These are phyloP conservation scores for Cercospora sesami DNA, from an alignment of 2,329 filamentous ascomycete genomes.

Conservation along the genomic window DNA sequence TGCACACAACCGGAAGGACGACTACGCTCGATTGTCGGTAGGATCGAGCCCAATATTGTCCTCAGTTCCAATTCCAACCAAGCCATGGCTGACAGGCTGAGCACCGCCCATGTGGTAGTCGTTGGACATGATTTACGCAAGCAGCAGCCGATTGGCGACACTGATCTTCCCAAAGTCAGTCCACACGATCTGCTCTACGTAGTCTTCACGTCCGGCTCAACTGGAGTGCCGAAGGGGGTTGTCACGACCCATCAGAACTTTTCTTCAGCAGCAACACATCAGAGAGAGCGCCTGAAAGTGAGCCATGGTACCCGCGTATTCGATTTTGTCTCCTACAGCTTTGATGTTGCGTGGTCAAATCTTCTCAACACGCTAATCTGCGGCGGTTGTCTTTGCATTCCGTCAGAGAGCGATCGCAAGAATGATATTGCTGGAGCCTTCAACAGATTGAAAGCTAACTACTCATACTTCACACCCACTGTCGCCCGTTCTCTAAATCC, in stretches of 20 bases:
- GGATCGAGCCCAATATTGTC: constrained; percentile 28
- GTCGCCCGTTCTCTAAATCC: constrained; percentile 52
- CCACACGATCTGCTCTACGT: constrained; percentile 10
- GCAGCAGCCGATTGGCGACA: neutral
- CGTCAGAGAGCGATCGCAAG: constrained; percentile 11
- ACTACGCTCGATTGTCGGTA: constrained; percentile 31
- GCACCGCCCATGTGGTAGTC: neutral
- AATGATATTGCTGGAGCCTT: constrained; percentile 40
- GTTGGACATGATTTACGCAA: neutral
- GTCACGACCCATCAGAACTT: constrained; percentile 18
- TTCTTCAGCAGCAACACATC: constrained; percentile 8
- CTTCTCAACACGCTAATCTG: constrained; percentile 21
- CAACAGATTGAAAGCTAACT: constrained; percentile 35
- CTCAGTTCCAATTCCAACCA: constrained; percentile 5
- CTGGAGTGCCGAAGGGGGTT: constrained; percentile 25
- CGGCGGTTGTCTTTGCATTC: constrained; percentile 26
- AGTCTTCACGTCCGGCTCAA: constrained; percentile 24
- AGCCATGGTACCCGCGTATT: constrained; percentile 19
- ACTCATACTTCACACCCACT: constrained; percentile 56
- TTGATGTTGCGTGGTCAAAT: constrained; percentile 22
- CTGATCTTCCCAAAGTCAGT: neutral
- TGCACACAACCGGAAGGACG: constrained; percentile 28
- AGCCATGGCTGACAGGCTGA: neutral
- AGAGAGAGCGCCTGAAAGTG: constrained; percentile 3
- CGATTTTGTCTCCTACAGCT: constrained; percentile 22